Evolutionary conservation across 148 eudicot genomes (phyloP), one percentile per base, ranked within the genome.

Genomic region (Chenopodium formosanum): DNA sequence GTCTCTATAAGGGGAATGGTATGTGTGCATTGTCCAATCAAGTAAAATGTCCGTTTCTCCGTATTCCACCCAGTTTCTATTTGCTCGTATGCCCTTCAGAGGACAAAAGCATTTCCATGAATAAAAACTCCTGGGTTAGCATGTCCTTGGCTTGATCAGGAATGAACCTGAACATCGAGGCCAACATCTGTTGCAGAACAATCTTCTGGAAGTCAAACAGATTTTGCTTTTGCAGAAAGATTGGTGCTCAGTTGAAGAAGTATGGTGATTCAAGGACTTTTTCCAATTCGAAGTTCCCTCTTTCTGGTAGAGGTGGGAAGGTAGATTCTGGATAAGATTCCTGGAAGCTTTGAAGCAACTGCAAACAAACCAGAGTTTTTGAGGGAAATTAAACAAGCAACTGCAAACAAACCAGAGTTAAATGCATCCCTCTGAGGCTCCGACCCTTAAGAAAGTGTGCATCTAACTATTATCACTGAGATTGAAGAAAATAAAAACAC

Each of bases 281-380:
- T 73, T 87, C 80, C 77, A 94, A 82, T 79, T 91, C 86, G 31
- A 94, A 94, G 69, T 89, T 84, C 37, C 98, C 98, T 88, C 94
- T 85, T 25, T 89, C 82, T 13, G 98, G 98, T 17, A 92, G 86
- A 48, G 93, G 83, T 32, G 98, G 98, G 85, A 94, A 94, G 27
- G 83, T 79, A 68, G 88, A 87, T 27, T 71, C 81, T 56, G 98
- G 98, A 75, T 92, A 89, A 76, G 91, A 81, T 66, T 83, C 84
- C 81, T 89, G 87, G 84, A 94, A 94, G 87, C 91, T 90, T 76
- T 94, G 92, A 12, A 94, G 91, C 90, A 94, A 87, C 98, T 94
- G 90, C 70, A 70, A 44, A 74, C 11, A 78, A 47, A 52, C 68
- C 56, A 64, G 37, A 48, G 19, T 71, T 66, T 19, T 23, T 62